Evolutionary conservation across 83 land plant species (phyloP), one percentile per base, ranked within the genome.

Genomic region (Picea engelmannii): DNA sequence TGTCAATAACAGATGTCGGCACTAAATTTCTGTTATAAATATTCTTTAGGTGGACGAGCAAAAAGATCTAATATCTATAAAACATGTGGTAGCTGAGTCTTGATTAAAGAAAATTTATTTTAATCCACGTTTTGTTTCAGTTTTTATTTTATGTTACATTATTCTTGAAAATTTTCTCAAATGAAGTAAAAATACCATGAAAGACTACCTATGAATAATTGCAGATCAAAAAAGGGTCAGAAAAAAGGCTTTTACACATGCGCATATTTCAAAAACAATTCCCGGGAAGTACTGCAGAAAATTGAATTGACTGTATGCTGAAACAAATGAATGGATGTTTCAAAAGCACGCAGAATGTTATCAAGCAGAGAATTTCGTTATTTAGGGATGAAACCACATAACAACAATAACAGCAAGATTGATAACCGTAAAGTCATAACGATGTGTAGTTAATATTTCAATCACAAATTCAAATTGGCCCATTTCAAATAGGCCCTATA

Each of bases 391-490:
- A 20, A 69, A 69, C 20, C 16, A 8, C 17, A 9, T 31, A 38
- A 40, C 17, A 16, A 4, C 49, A 18, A 71, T 44, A 44, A 42
- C 55, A 38, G 76, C 76, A n/a, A 44, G 55, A 73, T 44, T 44
- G 55, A 73, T 73, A 42, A 42, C 15, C 10, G 24, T 42, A 73
- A 21, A 18, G 12, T 44, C 47, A 44, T 73, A 47, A 73, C 13
- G 5, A 44, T 21, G 47, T 42, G 24, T 73, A 44, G 58, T 73
- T 73, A 44, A 73, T n/a, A 49, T 31, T 73, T 73, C 47, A 49
- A 73, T 73, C 58, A 42, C 24, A 18, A 73, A 73, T 10, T 73
- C 47, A 44, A 70, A 73, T 73, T 73, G 49, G 76, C 58, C 24
- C 47, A 23, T n/a, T 20, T 13, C n/a, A n/a, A 70, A 68, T 68